Evolutionary conservation across 164 flowering plant genomes (phyloP).

Genomic region (Euptelea pleiosperma): DNA sequence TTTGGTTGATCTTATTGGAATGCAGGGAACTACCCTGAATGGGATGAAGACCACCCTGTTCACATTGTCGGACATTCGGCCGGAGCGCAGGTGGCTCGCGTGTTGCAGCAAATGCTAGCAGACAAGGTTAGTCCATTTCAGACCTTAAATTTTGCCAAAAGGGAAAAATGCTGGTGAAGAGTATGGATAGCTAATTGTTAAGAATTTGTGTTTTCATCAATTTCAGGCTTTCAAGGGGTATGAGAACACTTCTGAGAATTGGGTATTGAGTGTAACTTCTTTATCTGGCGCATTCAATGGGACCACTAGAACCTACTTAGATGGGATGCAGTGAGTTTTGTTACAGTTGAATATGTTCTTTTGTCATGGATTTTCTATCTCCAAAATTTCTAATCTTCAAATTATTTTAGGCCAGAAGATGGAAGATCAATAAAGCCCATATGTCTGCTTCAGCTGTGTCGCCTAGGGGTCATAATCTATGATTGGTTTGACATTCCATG

Average conservation of each 20-base stretch:
- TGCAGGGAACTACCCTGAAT: slow-evolving; percentile 83
- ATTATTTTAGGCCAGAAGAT: slow-evolving; percentile 65
- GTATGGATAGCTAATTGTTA: neutral
- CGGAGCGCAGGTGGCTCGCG: slow-evolving; percentile 92
- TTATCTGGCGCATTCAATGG: slow-evolving; percentile 97
- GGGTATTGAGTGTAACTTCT: slow-evolving; percentile 90
- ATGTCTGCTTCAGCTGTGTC: slow-evolving; percentile 72
- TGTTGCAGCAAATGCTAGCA: slow-evolving; percentile 98
- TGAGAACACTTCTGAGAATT: slow-evolving; percentile 78
- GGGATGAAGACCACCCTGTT: slow-evolving; percentile 97
- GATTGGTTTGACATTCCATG: slow-evolving; percentile 89
- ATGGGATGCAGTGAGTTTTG: slow-evolving; percentile 97
- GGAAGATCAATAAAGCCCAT: slow-evolving; percentile 73
- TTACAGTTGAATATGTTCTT: neutral
- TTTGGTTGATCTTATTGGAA: slow-evolving; percentile 7
- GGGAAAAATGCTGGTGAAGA: too few relatives aligned
- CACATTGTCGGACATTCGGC: slow-evolving; percentile 99
- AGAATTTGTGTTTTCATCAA: neutral
- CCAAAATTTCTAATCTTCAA: neutral
- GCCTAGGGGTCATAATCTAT: slow-evolving; percentile 71
- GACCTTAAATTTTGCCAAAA: neutral
- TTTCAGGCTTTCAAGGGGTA: slow-evolving; percentile 78
- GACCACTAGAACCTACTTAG: slow-evolving; percentile 89
- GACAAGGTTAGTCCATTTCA: slow-evolving; percentile 67
- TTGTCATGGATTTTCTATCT: too few relatives aligned